Conservation (phyloP, 1,139 yeast species). For the Sugiyamaella sp. region DNA sequence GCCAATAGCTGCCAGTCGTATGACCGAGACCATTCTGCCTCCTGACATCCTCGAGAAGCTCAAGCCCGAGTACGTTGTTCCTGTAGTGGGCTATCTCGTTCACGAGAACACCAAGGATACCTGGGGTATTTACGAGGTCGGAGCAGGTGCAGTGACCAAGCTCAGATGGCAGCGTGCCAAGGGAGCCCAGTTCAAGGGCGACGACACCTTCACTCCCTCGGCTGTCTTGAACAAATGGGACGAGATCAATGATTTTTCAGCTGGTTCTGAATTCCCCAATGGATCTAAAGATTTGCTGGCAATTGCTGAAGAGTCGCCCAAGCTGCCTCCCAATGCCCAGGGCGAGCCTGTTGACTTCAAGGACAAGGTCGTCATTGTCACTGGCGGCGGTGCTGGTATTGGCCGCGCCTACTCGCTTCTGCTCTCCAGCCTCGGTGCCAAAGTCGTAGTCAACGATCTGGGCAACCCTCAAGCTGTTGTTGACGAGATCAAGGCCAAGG, state of each 20-base stretch:
- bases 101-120: slow-evolving; percentile 62
- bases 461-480: slow-evolving; percentile 71
- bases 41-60: slow-evolving; percentile 79
- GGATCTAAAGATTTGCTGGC: slow-evolving; percentile 46
- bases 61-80: slow-evolving; percentile 87
- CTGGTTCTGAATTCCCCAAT: slow-evolving; percentile 68
- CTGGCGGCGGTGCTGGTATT: slow-evolving; percentile 96
- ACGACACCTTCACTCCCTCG: slow-evolving; percentile 77
- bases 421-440: slow-evolving; percentile 91
- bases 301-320: slow-evolving; percentile 40
- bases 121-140: slow-evolving; percentile 86
- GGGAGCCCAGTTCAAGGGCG: slow-evolving; percentile 84
- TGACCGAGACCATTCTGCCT: slow-evolving; percentile 92
- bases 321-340: slow-evolving; percentile 53
- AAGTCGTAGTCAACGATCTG: slow-evolving; percentile 92
- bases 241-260: slow-evolving; percentile 63
- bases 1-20: slow-evolving; percentile 92
- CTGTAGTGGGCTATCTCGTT: slow-evolving; percentile 78
- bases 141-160: slow-evolving; percentile 92
- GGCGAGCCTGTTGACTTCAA: slow-evolving; percentile 64
- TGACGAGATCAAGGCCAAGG: slow-evolving; percentile 72
- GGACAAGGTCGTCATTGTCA: slow-evolving; percentile 84
- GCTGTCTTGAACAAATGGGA: slow-evolving; percentile 73
- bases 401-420: slow-evolving; percentile 88
- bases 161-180: slow-evolving; percentile 94